Evolutionary conservation across 768 basidiomycete species (phyloP), one percentile per base, ranked within the genome.

Genomic region (Lentinus tigrinus): DNA sequence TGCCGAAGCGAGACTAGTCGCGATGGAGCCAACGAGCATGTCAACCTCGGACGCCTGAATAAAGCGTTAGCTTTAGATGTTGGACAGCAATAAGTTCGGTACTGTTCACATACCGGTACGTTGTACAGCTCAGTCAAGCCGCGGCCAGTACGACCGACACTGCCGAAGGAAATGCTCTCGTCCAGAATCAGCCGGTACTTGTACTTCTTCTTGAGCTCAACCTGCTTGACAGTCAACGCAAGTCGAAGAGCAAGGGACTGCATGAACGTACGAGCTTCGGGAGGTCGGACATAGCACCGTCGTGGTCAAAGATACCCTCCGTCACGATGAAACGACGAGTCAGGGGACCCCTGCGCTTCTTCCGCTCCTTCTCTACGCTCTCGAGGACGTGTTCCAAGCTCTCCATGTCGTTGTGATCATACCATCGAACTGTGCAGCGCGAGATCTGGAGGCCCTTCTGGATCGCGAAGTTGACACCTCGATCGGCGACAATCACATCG

Each of bases 401-500:
- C 66, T 87, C 85, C 70, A 95, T 79, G 69, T 98, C 95, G 64
- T 96, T 97, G 70, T 98, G 97, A 64, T 98, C 95, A 70, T 85
- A 99, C 93, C 93, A 99, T 53, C 92, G 84, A 34, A 98, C 85
- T 0, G 89, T 94, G 6, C 88, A 92, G 39, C 97, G 87, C 19
- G 89, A 91, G 58, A 98, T 93, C 70, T 96, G 90, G 27, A 98
- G 85, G 17, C 96, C 97, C 73, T 95, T 96, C 71, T 98, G 95
- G 54, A 98, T 91, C 16, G 92, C 87, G 72, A 98, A 94, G 73
- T 91, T 96, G 64, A 95, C 87, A n/a, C 88, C 85, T n/a, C 93
- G 86, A 73, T 99, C 96, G 3, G 94, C 95, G n/a, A 99, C 91
- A 67, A 99, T 95, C 67, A 99, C 85, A 67, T 99, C 96, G 2